These are phyloP conservation scores for Aspergillus costaricaensis DNA, from an alignment of 2,329 filamentous ascomycete species.

Conservation along the genomic window DNA sequence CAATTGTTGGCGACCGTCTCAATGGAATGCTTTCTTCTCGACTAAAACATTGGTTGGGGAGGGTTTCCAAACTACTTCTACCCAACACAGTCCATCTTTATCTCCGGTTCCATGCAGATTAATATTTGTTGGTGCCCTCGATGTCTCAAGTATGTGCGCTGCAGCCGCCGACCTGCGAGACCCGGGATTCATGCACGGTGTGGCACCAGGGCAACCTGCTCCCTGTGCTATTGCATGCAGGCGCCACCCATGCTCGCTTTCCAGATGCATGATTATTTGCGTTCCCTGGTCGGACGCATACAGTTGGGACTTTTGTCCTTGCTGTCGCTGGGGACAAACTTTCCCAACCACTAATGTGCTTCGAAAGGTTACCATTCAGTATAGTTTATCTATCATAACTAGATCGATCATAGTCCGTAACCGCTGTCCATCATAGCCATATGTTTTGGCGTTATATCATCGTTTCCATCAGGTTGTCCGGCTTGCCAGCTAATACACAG, in stretches of 20 bases:
- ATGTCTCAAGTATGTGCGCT: not conserved
- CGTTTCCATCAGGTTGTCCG: not conserved
- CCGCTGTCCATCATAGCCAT: not conserved
- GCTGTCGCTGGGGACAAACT: not conserved
- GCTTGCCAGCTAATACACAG: not conserved
- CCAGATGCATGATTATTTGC: not conserved
- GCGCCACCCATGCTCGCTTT: not conserved
- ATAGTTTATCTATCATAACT: too few species aligned
- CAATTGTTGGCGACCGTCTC: not conserved
- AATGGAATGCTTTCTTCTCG: not conserved
- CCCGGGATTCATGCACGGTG: not conserved
- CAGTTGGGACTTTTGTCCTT: not conserved
- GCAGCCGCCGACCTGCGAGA: not conserved
- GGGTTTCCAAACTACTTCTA: not conserved
- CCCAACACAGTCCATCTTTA: not conserved
- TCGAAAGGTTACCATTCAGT: too few species aligned
- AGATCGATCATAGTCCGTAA: not conserved
- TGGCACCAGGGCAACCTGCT: not conserved
- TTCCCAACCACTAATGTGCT: too few species aligned
- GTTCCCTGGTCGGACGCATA: not conserved
- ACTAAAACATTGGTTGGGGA: too few species aligned
- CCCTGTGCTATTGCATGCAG: constrained; percentile 4
- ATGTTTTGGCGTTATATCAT: not conserved
- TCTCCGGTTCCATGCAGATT: not conserved
- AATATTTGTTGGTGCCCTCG: not conserved